Conservation (phyloP, 805 yeast species). For the Blastobotrys robertii region DNA sequence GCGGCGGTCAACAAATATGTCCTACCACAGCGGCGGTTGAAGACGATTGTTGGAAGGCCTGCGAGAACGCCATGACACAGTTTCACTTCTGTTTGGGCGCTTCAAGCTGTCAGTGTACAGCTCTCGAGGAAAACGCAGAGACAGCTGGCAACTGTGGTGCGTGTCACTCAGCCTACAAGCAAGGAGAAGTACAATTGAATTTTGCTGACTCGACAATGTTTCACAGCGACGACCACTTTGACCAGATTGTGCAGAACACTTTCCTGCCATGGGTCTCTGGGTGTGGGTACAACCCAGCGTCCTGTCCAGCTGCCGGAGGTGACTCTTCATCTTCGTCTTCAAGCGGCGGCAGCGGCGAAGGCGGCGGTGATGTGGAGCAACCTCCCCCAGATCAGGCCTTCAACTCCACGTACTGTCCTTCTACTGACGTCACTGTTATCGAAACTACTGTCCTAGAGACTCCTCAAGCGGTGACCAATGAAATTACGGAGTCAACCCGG, state of each 20-base stretch:
- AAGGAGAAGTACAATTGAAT: constrained; percentile 9
- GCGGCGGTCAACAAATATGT: background rate
- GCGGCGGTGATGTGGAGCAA: background rate
- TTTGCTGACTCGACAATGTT: constrained; percentile 8
- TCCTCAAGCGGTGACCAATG: background rate
- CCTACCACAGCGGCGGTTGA: background rate
- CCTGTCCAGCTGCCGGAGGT: constrained; percentile 1
- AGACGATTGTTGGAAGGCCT: constrained; percentile 12
- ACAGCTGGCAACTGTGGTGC: constrained; percentile 12
- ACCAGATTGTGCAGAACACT: constrained; percentile 13
- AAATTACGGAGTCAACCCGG: too few species aligned
- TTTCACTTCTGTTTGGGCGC: constrained; percentile 9
- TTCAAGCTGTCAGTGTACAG: constrained; percentile 9
- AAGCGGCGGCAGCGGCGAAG: background rate
- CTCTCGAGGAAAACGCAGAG: constrained; percentile 4
- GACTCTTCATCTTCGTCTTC: background rate
- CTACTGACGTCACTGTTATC: background rate
- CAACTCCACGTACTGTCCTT: background rate
- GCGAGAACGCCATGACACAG: constrained; percentile 9
- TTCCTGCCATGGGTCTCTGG: constrained; percentile 12
- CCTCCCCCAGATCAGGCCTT: background rate
- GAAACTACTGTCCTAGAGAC: background rate
- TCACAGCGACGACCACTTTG: constrained; percentile 8
- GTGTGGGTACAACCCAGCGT: constrained; percentile 7
- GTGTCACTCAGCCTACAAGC: constrained; percentile 11